Percentiles rank a stretch among this genome's conserved stretches.
Evolutionary conservation across 805 yeast genomes (phyloP).

Genomic region (Cyberlindnera mississippiensis): DNA sequence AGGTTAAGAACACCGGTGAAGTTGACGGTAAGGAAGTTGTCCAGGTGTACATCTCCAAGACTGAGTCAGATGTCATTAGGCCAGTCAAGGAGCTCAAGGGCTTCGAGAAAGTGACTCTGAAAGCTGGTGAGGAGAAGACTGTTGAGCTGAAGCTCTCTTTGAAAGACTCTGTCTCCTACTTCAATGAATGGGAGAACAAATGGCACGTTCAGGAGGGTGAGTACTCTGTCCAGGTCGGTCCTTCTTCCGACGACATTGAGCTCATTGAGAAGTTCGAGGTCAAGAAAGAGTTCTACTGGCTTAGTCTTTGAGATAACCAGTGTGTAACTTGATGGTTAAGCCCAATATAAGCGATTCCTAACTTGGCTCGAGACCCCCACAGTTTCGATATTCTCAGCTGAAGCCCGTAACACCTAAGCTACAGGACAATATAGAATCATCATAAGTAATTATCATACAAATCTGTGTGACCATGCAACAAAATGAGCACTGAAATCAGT

Average conservation of each 20-base stretch:
- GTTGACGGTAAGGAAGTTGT: slow-evolving; percentile 51
- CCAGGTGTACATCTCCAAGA: slow-evolving; percentile 47
- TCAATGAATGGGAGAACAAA: slow-evolving; percentile 42
- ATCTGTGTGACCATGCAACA: too few relatives aligned
- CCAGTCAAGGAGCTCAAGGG: slow-evolving; percentile 60
- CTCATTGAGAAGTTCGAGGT: slow-evolving; percentile 27
- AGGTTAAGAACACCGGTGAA: slow-evolving; percentile 45
- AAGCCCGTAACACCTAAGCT: too few relatives aligned
- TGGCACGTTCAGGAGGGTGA: slow-evolving; percentile 53
- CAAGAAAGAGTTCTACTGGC: slow-evolving; percentile 22
- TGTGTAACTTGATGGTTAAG: background rate
- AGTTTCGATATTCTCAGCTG: too few relatives aligned
- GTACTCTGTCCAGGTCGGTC: slow-evolving; percentile 47
- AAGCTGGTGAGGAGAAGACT: slow-evolving; percentile 39
- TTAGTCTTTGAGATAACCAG: slow-evolving; percentile 6
- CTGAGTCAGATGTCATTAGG: slow-evolving; percentile 37
- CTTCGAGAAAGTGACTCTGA: slow-evolving; percentile 45
- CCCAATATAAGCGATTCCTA: background rate
- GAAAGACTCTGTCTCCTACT: slow-evolving; percentile 50
- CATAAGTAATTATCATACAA: too few relatives aligned
- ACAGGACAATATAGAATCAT: too few relatives aligned
- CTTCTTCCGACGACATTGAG: slow-evolving; percentile 31
- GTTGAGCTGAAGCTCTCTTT: slow-evolving; percentile 38
- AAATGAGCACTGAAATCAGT: too few relatives aligned
- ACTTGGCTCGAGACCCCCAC: background rate